Evolutionary conservation across 116 monocot species (phyloP).

Genomic region (Zostera marina): DNA sequence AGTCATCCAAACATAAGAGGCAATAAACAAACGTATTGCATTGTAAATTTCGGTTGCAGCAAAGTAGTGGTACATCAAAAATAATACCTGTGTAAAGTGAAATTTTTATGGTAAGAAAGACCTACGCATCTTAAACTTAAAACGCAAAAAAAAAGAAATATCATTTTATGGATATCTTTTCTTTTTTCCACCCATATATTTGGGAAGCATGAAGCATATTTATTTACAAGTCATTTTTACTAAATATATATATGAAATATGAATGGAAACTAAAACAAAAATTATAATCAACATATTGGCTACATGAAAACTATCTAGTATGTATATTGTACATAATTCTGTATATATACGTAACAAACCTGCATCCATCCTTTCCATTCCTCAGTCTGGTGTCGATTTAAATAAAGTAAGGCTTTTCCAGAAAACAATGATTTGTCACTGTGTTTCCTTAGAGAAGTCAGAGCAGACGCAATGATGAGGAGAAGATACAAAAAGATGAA

Average conservation of each 20-base stretch:
- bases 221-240: too few relatives aligned
- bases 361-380: conserved; percentile 99
- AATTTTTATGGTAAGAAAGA: neutral
- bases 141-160: neutral
- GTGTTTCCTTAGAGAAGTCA: conserved; percentile 94
- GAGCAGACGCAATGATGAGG: conserved; percentile 69
- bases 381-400: conserved; percentile 97
- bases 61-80: conserved; percentile 99
- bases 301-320: neutral
- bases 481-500: conserved; percentile 93
- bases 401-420: conserved; percentile 74
- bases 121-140: neutral
- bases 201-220: too few relatives aligned
- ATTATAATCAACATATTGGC: too few relatives aligned
- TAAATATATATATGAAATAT: too few relatives aligned
- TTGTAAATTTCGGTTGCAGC: conserved; percentile 95
- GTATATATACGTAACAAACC: conserved; percentile 18
- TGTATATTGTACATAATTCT: neutral
- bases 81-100: conserved; percentile 47
- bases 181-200: too few relatives aligned
- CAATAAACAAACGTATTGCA: conserved; percentile 96
- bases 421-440: conserved; percentile 86
- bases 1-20: conserved; percentile 99
- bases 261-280: too few relatives aligned
- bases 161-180: too few relatives aligned